Evolutionary conservation across 805 yeast genomes (phyloP), one percentile per base, ranked within the genome.

Genomic region (Lachancea meyersii): DNA sequence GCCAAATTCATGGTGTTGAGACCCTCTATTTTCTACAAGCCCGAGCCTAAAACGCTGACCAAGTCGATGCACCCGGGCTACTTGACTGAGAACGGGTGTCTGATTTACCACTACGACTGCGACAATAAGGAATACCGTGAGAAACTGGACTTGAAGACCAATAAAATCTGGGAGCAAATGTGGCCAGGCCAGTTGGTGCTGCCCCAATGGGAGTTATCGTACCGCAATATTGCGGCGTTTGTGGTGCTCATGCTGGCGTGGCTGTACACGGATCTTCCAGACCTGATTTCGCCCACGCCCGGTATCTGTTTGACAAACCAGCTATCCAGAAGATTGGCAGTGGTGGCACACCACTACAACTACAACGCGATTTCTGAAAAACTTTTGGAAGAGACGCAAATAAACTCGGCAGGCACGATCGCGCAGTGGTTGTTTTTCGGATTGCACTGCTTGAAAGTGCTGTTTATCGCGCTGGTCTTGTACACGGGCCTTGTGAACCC

Each of bases 241-340:
- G 40, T 44, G 3, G 22, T 36, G 1, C 40, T 63, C 3, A 65
- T 86, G 53, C 40, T 74, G 8, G 64, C 67, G 14, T 93, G 98
- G 97, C 73, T 93, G 46, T 93, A 89, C 63, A 80, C 95, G 1
- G 97, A 93, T 67, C 72, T 93, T 60, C 98, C 98, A 1, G 96
- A 87, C 57, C 75, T 71, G 53, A 69, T 87, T 41, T 77, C 89
- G 27, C 97, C 97, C 37, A 91, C 97, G 3, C 97, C 97, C 0
- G 96, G 96, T 19, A 73, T 80, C 44, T 83, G 89, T 50, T 65
- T 87, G 44, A 82, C 94, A 9, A 82, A 79, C 54, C 76, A 78
- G 51, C 44, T 79, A 21, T 65, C 74, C 5, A 64, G 56, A 41
- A 46, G 51, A 20, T 18, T 68, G 2, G 54, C 72, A 20, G 48